Percentiles rank a stretch among this genome's conserved stretches.
phyloP scores from a whole-genome alignment of 306 rosid species.

The Quercus wislizeni region DNA sequence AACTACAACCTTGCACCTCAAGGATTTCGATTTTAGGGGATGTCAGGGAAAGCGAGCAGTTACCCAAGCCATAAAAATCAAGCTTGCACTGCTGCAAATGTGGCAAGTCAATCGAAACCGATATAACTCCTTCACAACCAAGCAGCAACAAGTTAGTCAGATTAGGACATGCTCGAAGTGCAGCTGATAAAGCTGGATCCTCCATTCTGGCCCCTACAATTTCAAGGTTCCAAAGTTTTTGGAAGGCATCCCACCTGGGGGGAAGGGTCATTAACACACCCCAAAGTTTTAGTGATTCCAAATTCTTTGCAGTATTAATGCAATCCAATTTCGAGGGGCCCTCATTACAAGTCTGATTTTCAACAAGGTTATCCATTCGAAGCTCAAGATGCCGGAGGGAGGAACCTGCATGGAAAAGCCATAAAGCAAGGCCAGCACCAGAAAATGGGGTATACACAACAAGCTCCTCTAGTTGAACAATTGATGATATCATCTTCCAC shows the following conservation, averaged over 20 bases:
- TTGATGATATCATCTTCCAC: slow-evolving; percentile 60
- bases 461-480: slow-evolving; percentile 63
- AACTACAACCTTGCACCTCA: slow-evolving; percentile 96
- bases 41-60: slow-evolving; percentile 60
- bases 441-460: slow-evolving; percentile 82
- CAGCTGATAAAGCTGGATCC: slow-evolving; percentile 49
- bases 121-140: slow-evolving; percentile 77
- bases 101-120: slow-evolving; percentile 64
- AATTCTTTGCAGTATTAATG: slow-evolving; percentile 52
- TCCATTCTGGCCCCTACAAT: slow-evolving; percentile 80
- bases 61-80: slow-evolving; percentile 80
- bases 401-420: slow-evolving; percentile 56
- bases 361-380: slow-evolving; percentile 76
- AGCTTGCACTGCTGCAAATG: slow-evolving; percentile 72
- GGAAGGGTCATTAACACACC: slow-evolving; percentile 70
- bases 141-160: slow-evolving; percentile 69
- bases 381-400: slow-evolving; percentile 75
- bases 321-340: slow-evolving; percentile 71
- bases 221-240: slow-evolving; percentile 71
- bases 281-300: slow-evolving; percentile 85
- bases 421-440: slow-evolving; percentile 71
- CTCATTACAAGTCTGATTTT: slow-evolving; percentile 40
- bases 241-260: slow-evolving; percentile 77
- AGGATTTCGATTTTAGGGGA: slow-evolving; percentile 71
- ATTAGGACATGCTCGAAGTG: slow-evolving; percentile 63